phyloP scores from a whole-genome alignment of 441 rosid species.

The Adansonia madagascariensis region DNA sequence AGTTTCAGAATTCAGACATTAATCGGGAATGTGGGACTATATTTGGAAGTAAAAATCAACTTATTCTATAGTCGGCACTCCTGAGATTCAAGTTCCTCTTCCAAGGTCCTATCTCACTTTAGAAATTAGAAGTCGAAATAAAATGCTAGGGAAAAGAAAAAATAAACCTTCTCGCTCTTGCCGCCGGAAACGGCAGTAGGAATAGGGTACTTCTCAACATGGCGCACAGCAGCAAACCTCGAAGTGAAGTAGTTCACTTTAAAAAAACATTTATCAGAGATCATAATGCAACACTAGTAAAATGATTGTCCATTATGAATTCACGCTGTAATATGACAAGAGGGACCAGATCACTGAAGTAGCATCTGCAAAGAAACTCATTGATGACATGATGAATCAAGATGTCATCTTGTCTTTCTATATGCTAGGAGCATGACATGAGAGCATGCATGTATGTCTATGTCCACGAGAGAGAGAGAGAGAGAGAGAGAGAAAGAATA shows the following conservation, averaged over 20 bases:
- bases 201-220: conserved; percentile 69
- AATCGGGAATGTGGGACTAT: background rate
- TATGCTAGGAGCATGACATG: background rate
- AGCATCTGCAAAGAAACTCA: background rate
- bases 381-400: background rate
- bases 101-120: background rate
- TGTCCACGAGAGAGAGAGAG: background rate
- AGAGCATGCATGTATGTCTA: background rate
- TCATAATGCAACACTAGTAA: background rate
- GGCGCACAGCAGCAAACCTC: conserved; percentile 75
- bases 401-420: background rate
- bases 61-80: background rate
- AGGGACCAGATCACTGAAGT: background rate
- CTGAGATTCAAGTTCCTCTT: background rate
- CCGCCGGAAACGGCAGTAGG: conserved; percentile 56
- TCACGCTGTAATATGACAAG: background rate
- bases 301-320: background rate
- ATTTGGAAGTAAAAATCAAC: background rate
- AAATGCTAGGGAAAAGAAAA: background rate
- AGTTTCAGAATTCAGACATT: background rate
- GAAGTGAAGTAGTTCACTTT: conserved; percentile 94
- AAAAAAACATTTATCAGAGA: conserved; percentile 25
- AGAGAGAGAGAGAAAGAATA: background rate
- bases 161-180: conserved; percentile 71
- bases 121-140: background rate